Evolutionary conservation across 106 monocot genomes (phyloP).

Genomic region (Acorus calamus): DNA sequence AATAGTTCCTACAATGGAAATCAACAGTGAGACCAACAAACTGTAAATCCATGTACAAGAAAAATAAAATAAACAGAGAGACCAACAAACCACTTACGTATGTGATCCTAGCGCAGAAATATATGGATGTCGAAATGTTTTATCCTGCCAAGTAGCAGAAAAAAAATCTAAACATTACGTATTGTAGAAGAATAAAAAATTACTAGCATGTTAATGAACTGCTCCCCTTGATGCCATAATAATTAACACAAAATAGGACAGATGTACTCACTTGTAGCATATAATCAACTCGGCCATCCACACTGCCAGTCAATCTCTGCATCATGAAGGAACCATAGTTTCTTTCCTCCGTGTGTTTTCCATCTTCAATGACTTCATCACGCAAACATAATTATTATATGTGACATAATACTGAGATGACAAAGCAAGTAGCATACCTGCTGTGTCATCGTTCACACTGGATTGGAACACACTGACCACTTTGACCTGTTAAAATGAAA

Average conservation of each 20-base stretch:
- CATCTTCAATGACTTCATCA: background rate
- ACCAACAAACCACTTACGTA: conserved; percentile 44
- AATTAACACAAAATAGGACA: background rate
- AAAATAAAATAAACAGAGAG: conserved; percentile 1
- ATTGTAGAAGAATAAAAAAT: background rate
- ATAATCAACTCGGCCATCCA: conserved; percentile 80
- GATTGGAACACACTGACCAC: conserved; percentile 40
- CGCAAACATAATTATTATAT: background rate
- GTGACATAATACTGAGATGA: background rate
- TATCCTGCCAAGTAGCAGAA: conserved; percentile 45
- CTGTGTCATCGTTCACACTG: conserved; percentile 24
- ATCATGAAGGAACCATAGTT: conserved; percentile 88
- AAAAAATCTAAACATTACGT: background rate
- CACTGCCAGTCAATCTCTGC: conserved; percentile 64
- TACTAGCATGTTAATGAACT: background rate
- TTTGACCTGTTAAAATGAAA: conserved; percentile 51
- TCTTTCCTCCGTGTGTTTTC: conserved; percentile 17
- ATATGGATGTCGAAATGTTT: conserved; percentile 90
- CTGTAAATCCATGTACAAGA: background rate
- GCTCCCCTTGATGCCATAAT: background rate
- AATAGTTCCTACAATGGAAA: conserved; percentile 67
- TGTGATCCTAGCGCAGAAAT: conserved; percentile 81
- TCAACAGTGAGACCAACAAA: background rate
- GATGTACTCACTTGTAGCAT: conserved; percentile 69
- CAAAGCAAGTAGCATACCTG: conserved; percentile 31